Percentiles rank a stretch among this genome's conserved stretches.
Evolutionary conservation across 2,329 filamentous ascomycete species (phyloP).

Genomic region (Thielaviopsis euricoi): DNA sequence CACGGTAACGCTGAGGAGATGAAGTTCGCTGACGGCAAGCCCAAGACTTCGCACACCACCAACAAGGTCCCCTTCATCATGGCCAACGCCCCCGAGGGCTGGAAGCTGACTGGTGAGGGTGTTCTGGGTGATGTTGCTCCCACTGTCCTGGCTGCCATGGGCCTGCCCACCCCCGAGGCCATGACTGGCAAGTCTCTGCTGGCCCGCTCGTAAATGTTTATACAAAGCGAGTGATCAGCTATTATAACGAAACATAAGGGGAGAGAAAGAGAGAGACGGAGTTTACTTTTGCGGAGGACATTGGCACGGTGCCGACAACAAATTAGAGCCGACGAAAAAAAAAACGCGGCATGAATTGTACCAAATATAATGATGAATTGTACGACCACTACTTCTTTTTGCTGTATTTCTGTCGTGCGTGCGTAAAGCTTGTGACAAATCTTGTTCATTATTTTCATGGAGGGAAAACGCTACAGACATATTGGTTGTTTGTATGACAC

Average conservation of each 20-base stretch:
- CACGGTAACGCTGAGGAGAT: constrained; percentile 99
- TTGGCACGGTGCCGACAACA: not conserved
- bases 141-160: constrained; percentile 84
- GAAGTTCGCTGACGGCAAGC: constrained; percentile 88
- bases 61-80: constrained; percentile 98
- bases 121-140: constrained; percentile 96
- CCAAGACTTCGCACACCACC: constrained; percentile 94
- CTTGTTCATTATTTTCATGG: too few relatives aligned
- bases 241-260: not conserved
- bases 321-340: not conserved
- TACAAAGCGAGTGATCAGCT: not conserved
- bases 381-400: not conserved
- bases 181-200: constrained; percentile 83
- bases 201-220: constrained; percentile 21
- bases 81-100: constrained; percentile 86
- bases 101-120: constrained; percentile 70
- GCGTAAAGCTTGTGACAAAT: too few relatives aligned
- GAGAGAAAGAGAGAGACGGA: not conserved
- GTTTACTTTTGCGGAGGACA: not conserved
- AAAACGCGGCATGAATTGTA: not conserved
- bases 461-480: too few relatives aligned
- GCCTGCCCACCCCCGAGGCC: constrained; percentile 71
- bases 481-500: not conserved
- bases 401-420: too few relatives aligned
- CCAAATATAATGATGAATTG: constrained; percentile 10